Conservation (phyloP, 2,329 filamentous ascomycete species). For the Penicillium sp. region DNA sequence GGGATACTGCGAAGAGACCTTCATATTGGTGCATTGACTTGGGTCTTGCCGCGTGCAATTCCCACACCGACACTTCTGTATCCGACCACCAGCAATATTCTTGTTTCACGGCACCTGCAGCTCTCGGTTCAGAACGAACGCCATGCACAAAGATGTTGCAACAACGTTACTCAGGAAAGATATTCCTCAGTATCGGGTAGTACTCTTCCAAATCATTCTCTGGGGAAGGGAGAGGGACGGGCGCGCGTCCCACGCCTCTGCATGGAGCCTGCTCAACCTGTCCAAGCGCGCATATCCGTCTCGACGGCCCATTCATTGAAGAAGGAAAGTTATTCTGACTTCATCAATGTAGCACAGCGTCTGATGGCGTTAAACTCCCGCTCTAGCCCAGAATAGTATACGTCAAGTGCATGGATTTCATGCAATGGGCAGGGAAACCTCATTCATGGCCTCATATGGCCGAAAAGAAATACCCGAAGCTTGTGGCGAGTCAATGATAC, state of each 20-base stretch:
- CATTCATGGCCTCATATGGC: background rate
- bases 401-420: background rate
- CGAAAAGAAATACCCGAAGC: background rate
- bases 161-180: background rate
- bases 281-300: background rate
- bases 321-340: background rate
- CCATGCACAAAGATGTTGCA: background rate
- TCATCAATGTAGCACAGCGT: background rate
- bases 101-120: conserved; percentile 7
- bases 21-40: background rate
- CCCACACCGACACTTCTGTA: background rate
- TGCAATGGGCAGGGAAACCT: background rate
- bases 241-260: background rate
- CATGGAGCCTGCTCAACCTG: background rate
- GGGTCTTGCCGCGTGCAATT: background rate
- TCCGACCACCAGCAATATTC: background rate
- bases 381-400: background rate
- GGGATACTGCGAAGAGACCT: background rate
- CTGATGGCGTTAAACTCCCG: background rate
- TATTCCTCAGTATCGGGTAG: background rate
- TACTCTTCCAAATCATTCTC: background rate
- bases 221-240: background rate
- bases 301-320: background rate
- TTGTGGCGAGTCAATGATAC: background rate
- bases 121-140: background rate